Evolutionary conservation across 2,329 filamentous ascomycete genomes (phyloP), one percentile per base, ranked within the genome.

Genomic region (Calonectria leucothoes): DNA sequence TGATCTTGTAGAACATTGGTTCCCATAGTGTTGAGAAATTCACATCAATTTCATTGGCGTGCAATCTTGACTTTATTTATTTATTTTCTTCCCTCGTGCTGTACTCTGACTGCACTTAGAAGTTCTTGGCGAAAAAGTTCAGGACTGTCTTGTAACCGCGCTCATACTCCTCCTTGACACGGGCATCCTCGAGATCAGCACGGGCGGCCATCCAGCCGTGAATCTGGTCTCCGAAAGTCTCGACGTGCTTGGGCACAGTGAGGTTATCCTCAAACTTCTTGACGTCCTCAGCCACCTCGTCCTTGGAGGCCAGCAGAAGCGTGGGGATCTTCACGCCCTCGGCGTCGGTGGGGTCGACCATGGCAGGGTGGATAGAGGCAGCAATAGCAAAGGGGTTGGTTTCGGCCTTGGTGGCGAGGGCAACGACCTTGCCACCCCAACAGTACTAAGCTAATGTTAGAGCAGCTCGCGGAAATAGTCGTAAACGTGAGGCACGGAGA

Each of bases 121-220:
- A 79, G 80, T 92, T 84, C 83, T 91, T 87, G 63, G 84, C 83
- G 75, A 93, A 90, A 83, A 93, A 93, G 59, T 86, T 83, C 49
- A 92, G 79, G 25, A 92, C 85, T 20, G 87, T 89, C 85, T 90
- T 87, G 84, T 91, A 93, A 4, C 90, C 91, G 59, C 92, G 88
- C 59, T 87, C 86, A 75, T 92, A 93, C 84, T 93, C 92, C 76
- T 89, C 88, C 82, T 89, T 90, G 80, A 91, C 89, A 51, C 87
- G 88, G 63, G 87, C 84, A 59, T 93, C 85, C 39, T 87, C 85
- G 35, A 94, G 84, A 79, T 94, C 85, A 0, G 89, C 87, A 31
- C 92, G 89, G 1, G 93, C 92, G 1, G 91, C 91, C 93, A 94
- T 94, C 92, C 92, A 94, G 55, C 93, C 93, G 83, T 94, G 93